phyloP scores from a whole-genome alignment of 495 filamentous ascomycete species.

The Penicillium lividum region DNA sequence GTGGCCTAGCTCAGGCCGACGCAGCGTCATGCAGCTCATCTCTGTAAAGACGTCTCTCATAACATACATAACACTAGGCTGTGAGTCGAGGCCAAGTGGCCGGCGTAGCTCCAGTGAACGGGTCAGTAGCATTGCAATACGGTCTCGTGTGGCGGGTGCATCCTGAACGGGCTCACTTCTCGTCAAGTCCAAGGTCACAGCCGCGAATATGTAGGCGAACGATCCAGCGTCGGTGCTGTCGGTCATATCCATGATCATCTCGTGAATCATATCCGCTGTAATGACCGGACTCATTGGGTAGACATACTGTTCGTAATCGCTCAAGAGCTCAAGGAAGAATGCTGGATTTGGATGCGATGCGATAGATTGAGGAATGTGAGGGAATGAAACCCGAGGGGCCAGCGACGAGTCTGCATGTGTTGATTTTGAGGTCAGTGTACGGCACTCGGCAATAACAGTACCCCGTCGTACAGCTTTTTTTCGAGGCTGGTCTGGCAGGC shows the following conservation, averaged over 20 bases:
- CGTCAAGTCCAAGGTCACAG: constrained; percentile 31
- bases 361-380: constrained; percentile 2
- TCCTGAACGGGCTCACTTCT: constrained; percentile 15
- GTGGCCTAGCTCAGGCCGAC: constrained; percentile 30
- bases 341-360: constrained; percentile 13
- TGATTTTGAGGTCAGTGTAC: not conserved
- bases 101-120: constrained; percentile 28
- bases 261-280: constrained; percentile 19
- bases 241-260: constrained; percentile 26
- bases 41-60: constrained; percentile 28
- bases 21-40: constrained; percentile 29
- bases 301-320: constrained; percentile 29
- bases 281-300: constrained; percentile 35
- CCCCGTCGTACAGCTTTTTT: constrained; percentile 26
- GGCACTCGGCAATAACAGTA: constrained; percentile 26
- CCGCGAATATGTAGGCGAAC: constrained; percentile 31
- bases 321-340: constrained; percentile 19
- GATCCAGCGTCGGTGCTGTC: constrained; percentile 21
- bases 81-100: constrained; percentile 21
- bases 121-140: constrained; percentile 19
- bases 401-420: not conserved
- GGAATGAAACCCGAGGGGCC: not conserved
- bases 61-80: constrained; percentile 21
- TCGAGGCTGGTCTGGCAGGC: constrained; percentile 19
- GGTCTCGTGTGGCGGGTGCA: constrained; percentile 11